These are phyloP conservation scores for Colletotrichum scovillei DNA, from an alignment of 2,329 filamentous ascomycete genomes.

Conservation along the genomic window DNA sequence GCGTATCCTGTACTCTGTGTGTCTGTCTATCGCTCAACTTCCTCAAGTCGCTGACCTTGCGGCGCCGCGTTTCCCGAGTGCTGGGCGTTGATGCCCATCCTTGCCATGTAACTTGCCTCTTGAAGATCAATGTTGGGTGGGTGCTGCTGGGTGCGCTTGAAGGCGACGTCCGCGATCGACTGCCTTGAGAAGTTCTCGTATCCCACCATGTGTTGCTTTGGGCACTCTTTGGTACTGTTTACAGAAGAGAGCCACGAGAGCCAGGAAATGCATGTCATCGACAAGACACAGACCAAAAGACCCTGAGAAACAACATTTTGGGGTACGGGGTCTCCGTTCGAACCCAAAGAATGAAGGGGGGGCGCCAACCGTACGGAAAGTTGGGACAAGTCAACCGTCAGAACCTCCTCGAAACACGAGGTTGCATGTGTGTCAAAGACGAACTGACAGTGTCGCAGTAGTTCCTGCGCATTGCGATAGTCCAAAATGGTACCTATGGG, in stretches of 20 bases:
- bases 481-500: not conserved
- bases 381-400: not conserved
- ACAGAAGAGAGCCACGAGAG: not conserved
- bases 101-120: not conserved
- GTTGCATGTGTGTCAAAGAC: conserved; percentile 6
- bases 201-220: not conserved
- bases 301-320: not conserved
- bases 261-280: not conserved
- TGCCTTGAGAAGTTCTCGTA: not conserved
- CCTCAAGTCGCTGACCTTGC: not conserved
- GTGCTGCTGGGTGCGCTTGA: not conserved
- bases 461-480: not conserved
- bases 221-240: not conserved
- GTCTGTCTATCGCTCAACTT: not conserved
- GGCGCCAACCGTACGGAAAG: not conserved
- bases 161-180: not conserved
- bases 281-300: not conserved
- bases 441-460: not conserved
- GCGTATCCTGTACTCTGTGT: no score
- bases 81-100: not conserved
- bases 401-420: not conserved
- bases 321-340: not conserved
- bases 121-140: not conserved
- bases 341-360: not conserved
- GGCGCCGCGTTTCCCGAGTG: not conserved